Evolutionary conservation across 352 stramenopile genomes (phyloP).

Genomic region (Thalassiosira exigua): DNA sequence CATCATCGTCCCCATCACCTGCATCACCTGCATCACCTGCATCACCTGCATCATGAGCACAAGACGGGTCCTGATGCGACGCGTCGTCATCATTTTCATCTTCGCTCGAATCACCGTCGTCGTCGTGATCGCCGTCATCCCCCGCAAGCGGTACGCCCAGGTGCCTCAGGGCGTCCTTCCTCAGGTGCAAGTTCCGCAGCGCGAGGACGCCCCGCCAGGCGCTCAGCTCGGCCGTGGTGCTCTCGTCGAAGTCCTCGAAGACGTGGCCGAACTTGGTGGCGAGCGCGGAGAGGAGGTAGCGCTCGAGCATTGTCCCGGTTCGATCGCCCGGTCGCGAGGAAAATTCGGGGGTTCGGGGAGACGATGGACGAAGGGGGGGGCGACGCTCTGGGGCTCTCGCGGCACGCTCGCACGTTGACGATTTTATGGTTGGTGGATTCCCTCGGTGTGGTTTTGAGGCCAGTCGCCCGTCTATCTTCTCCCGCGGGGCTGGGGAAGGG

Average conservation of each 20-base stretch:
- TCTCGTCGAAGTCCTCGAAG: conserved; percentile 70
- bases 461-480: no score
- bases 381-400: no score
- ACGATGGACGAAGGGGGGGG: no score
- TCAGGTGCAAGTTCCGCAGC: conserved; percentile 68
- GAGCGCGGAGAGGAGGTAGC: conserved; percentile 40
- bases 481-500: no score
- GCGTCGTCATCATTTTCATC: conserved; percentile 13
- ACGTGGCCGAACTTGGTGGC: conserved; percentile 61
- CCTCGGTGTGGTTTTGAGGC: no score
- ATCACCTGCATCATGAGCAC: conserved; percentile 16
- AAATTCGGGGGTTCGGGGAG: background rate
- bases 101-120: conserved; percentile 33
- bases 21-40: conserved; percentile 8
- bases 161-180: conserved; percentile 61
- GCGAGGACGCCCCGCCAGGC: conserved; percentile 76
- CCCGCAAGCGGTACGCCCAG: conserved; percentile 30
- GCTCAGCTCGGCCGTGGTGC: conserved; percentile 65
- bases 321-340: no score
- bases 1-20: background rate
- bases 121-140: conserved; percentile 27
- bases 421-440: no score
- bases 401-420: conserved; percentile 8
- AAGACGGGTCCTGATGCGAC: background rate
- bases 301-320: conserved; percentile 39